phyloP scores from a whole-genome alignment of 1,284 basidiomycete species.

The Malassezia cuniculi region DNA sequence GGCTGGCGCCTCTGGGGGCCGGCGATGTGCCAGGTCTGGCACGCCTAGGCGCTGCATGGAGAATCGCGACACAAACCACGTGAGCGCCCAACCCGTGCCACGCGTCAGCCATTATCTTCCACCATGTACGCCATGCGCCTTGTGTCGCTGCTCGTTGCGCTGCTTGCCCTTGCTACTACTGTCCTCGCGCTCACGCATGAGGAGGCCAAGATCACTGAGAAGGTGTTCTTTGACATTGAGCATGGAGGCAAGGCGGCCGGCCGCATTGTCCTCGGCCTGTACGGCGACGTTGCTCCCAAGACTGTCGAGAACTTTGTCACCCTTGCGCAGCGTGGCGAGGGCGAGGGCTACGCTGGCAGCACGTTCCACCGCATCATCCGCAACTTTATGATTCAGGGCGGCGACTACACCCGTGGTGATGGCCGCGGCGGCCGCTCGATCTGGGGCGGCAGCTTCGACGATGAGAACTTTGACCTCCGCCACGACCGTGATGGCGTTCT shows the following conservation, averaged over 20 bases:
- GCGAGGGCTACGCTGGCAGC: conserved; percentile 60
- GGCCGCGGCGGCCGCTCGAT: conserved; percentile 42
- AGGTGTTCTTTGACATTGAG: conserved; percentile 41
- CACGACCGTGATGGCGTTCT: conserved; percentile 35
- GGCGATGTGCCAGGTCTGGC: too few relatives aligned
- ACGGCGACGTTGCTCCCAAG: conserved; percentile 34
- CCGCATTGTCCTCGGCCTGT: conserved; percentile 34
- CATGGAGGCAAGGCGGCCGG: conserved; percentile 36
- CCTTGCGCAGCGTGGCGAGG: conserved; percentile 51
- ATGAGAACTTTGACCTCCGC: conserved; percentile 35
- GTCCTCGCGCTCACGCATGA: conserved; percentile 5
- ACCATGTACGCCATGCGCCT: too few relatives aligned
- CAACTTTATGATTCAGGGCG: conserved; percentile 52
- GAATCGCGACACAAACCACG: too few relatives aligned
- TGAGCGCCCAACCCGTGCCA: too few relatives aligned
- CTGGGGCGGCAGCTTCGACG: conserved; percentile 31
- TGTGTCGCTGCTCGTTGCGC: too few relatives aligned
- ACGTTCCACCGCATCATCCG: conserved; percentile 55
- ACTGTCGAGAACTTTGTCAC: conserved; percentile 41
- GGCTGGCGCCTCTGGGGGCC: too few relatives aligned
- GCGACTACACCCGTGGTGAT: conserved; percentile 42
- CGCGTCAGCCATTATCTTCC: too few relatives aligned
- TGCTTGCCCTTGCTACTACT: too few relatives aligned
- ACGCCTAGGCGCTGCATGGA: too few relatives aligned
- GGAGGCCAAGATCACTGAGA: conserved; percentile 24